These are phyloP conservation scores for Helotiales sp. DNA, from an alignment of 2,329 filamentous ascomycete genomes.

Conservation along the genomic window DNA sequence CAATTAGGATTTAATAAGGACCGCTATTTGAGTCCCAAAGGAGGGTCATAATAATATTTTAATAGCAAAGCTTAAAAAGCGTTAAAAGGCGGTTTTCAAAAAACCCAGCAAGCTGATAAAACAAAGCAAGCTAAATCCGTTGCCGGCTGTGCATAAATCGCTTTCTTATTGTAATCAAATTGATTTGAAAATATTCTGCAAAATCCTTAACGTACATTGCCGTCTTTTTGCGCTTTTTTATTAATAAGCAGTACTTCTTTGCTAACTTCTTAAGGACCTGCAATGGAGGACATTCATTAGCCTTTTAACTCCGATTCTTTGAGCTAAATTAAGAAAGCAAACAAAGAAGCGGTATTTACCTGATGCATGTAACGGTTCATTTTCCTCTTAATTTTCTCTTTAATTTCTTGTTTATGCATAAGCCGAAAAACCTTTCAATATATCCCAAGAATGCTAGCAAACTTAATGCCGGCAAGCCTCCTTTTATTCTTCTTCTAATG, in stretches of 20 bases:
- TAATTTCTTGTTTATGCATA: conserved; percentile 34
- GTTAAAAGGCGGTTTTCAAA: conserved; percentile 26
- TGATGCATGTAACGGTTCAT: conserved; percentile 30
- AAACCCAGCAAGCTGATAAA: conserved; percentile 25
- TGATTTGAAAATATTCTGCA: conserved; percentile 35
- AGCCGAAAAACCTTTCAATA: too few relatives aligned
- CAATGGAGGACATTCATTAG: conserved; percentile 19
- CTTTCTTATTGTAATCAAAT: conserved; percentile 39
- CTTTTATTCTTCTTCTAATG: too few relatives aligned
- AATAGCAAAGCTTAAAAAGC: too few relatives aligned
- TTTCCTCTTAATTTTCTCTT: conserved; percentile 30
- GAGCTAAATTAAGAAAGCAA: too few relatives aligned
- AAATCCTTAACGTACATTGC: conserved; percentile 40
- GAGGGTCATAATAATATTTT: conserved; percentile 26
- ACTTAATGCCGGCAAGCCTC: too few relatives aligned
- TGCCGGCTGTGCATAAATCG: conserved; percentile 36
- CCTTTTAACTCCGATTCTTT: conserved; percentile 21
- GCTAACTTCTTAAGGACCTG: conserved; percentile 35
- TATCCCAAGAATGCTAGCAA: conserved; percentile 38
- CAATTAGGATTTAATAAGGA: conserved; percentile 19
- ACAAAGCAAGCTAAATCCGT: conserved; percentile 30
- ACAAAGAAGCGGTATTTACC: conserved; percentile 27
- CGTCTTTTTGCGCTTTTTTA: conserved; percentile 32
- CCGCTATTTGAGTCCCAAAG: conserved; percentile 21
- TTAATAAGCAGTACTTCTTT: conserved; percentile 36